Percentiles rank a stretch among this genome's conserved stretches.
Conservation (phyloP, 140 eudicot genomes). For the Artemisia princeps region DNA sequence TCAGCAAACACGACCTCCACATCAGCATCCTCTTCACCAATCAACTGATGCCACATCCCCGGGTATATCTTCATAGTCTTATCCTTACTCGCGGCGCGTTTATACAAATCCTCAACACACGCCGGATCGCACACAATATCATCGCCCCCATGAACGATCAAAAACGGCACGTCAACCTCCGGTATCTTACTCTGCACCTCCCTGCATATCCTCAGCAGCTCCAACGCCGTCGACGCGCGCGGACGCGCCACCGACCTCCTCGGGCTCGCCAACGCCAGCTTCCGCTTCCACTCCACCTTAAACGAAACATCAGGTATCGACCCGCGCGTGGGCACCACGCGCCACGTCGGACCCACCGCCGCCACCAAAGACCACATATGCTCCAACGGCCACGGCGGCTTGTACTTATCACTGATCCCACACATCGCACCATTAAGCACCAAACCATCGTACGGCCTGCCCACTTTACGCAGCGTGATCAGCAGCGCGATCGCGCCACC, state of each 20-base stretch:
- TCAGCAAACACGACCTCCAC: constrained; percentile 83
- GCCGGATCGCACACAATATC: constrained; percentile 83
- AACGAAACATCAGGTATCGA: constrained; percentile 66
- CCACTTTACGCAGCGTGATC: constrained; percentile 51
- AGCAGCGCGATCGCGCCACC: constrained; percentile 92
- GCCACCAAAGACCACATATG: constrained; percentile 60
- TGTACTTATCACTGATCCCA: constrained; percentile 81
- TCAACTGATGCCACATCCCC: constrained; percentile 88
- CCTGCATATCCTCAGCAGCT: constrained; percentile 67
- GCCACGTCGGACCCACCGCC: constrained; percentile 73
- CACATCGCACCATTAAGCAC: constrained; percentile 94
- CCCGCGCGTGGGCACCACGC: constrained; percentile 84
- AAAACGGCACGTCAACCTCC: constrained; percentile 59
- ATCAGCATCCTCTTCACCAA: constrained; percentile 69
- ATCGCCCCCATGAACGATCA: constrained; percentile 70
- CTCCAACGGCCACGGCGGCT: constrained; percentile 99
- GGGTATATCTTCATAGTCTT: constrained; percentile 76
- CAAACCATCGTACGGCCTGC: constrained; percentile 57
- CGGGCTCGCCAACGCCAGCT: constrained; percentile 80
- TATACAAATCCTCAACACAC: constrained; percentile 69
- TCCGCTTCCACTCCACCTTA: constrained; percentile 81
- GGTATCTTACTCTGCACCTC: constrained; percentile 60
- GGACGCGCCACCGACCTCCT: constrained; percentile 49
- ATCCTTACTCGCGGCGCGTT: constrained; percentile 72
- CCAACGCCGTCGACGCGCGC: constrained; percentile 90